Percentiles rank a stretch among this genome's conserved stretches.
Evolutionary conservation across 192 early-diverging fungal species (phyloP).

Genomic region (Coemansia sp.): DNA sequence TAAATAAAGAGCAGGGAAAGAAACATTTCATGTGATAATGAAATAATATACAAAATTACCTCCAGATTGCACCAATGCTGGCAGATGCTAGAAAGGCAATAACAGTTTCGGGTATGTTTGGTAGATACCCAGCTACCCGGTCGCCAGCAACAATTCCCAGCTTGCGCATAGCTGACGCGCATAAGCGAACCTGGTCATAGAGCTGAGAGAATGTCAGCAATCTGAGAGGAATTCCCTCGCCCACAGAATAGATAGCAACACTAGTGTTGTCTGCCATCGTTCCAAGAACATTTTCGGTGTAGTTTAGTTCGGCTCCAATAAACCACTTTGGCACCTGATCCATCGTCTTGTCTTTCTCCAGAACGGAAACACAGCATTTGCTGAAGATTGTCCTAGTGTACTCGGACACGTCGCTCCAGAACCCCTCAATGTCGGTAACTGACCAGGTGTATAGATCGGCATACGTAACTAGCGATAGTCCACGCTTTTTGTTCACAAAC

Average conservation of each 20-base stretch:
- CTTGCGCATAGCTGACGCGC: constrained; percentile 70
- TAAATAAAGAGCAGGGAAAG: not conserved
- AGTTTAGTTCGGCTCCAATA: constrained; percentile 78
- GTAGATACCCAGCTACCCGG: constrained; percentile 84
- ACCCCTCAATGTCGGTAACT: constrained; percentile 66
- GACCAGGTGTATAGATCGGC: constrained; percentile 85
- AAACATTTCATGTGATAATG: not conserved
- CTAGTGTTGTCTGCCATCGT: constrained; percentile 46
- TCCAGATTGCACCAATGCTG: constrained; percentile 91
- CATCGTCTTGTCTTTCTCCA: constrained; percentile 76
- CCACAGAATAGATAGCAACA: constrained; percentile 50
- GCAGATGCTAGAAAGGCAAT: constrained; percentile 75
- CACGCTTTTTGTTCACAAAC: constrained; percentile 70
- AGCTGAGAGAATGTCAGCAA: constrained; percentile 73
- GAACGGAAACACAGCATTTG: constrained; percentile 44
- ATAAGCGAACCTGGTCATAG: constrained; percentile 65
- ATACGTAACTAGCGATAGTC: constrained; percentile 59
- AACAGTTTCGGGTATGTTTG: constrained; percentile 84
- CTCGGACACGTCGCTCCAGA: constrained; percentile 89
- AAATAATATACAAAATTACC: not conserved
- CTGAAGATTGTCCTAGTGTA: constrained; percentile 51
- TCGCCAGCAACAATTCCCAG: constrained; percentile 78
- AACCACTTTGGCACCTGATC: constrained; percentile 92
- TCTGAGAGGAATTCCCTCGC: constrained; percentile 50
- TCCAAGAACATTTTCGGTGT: constrained; percentile 85